These are phyloP conservation scores for Prunus mira DNA, from an alignment of 306 rosid genomes.

Conservation along the genomic window DNA sequence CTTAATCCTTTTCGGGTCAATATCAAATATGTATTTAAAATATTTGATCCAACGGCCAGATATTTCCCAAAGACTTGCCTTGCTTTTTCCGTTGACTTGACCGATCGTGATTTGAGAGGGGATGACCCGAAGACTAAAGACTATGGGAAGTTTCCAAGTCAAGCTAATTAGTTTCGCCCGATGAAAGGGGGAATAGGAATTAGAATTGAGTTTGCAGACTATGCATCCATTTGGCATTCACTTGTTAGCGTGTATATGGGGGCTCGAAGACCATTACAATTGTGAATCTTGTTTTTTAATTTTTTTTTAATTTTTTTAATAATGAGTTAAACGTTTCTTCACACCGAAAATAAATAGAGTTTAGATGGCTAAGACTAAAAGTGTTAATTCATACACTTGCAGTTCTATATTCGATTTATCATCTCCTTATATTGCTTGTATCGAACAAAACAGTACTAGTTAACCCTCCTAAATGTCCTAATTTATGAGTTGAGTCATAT, in stretches of 20 bases:
- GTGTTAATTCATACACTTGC: too few relatives aligned
- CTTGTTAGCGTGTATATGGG: background rate
- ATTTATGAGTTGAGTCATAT: too few relatives aligned
- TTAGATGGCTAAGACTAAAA: too few relatives aligned
- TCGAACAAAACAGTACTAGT: too few relatives aligned
- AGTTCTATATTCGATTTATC: too few relatives aligned
- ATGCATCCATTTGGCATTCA: background rate
- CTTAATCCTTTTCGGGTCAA: background rate
- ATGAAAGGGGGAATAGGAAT: background rate
- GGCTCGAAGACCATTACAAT: too few relatives aligned
- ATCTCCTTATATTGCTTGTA: too few relatives aligned
- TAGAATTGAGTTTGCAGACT: background rate
- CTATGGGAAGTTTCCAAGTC: conserved; percentile 6
- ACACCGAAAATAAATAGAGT: too few relatives aligned
- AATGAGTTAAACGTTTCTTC: too few relatives aligned
- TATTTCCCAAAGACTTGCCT: background rate
- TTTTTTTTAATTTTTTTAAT: too few relatives aligned
- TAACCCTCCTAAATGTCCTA: too few relatives aligned
- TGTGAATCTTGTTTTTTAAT: too few relatives aligned
- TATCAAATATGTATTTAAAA: background rate
- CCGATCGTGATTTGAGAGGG: conserved; percentile 5
- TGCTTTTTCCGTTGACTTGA: background rate
- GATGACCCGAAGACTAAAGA: background rate
- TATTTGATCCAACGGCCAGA: conserved; percentile 5
- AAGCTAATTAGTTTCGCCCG: background rate